Base-by-base conservation (phyloP, 805 yeast genomes). In the Saccharomycopsis sp. region DNA sequence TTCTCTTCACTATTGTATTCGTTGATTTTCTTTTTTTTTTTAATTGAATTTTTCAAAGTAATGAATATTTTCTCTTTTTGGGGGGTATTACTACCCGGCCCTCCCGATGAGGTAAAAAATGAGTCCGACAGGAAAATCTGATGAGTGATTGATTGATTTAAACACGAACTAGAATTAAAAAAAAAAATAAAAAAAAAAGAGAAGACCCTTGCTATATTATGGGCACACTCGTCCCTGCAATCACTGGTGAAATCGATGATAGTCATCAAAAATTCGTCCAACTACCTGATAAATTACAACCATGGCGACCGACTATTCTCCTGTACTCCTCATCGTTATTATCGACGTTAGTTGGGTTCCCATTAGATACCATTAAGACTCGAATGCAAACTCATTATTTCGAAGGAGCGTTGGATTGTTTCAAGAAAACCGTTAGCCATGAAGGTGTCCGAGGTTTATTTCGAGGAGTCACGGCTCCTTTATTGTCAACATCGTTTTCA, bases 321-420 rank as follows among this genome's bases (percentile, higher is more conserved):
- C 85, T 93, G 0, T 82, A 79, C 52, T 61, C 76, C 0, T 66
- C 89, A 2, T 79, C 88, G 0, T 60, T 81, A 35, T 60, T 72
- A 9, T 71, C 88, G 16, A 81, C 88, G 1, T 66, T 76, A 2
- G 71, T 79, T n/a, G 94, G 93, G 16, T 86, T 79, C 56, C 96
- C 96, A 0, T 61, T 86, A 40, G 96, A 86, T 58, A 81, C 93
- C n/a, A 68, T 87, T 48, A 86, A 86, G 60, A 87, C 95, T 0
- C 67, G 95, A 48, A 79, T 84, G 79, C 96, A 86, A 59, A 82
- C 94, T 0, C 81, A 84, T 56, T 29, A 72, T 43, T 85, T 76
- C 62, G 64, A 65, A 13, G 70, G 75, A 41, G 71, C 80, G 22
- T 59, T 68, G 41, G 77, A 75, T 44, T 85, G 94, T 57, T 64